Evolutionary conservation across 305 asterid species (phyloP).

Genomic region (Fraxinus sp.): DNA sequence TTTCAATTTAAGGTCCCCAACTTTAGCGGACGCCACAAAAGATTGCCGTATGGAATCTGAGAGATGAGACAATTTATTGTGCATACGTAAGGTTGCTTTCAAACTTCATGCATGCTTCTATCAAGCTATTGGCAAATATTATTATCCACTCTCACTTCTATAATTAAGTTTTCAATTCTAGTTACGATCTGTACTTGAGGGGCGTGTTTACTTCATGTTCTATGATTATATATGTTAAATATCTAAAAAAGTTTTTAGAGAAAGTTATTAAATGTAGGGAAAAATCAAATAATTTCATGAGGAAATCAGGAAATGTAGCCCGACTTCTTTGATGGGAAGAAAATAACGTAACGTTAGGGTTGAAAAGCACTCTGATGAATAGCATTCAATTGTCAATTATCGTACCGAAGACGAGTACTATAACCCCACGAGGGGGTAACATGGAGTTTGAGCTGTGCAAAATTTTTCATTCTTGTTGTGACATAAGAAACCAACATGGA

Average conservation of each 20-base stretch:
- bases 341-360: background rate
- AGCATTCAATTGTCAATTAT: constrained; percentile 6
- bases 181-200: background rate
- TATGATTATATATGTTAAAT: background rate
- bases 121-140: constrained; percentile 15
- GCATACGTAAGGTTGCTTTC: constrained; percentile 33
- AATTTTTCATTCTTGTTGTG: background rate
- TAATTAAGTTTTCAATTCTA: background rate
- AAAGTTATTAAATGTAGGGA: background rate
- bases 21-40: constrained; percentile 39
- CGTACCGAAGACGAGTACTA: background rate
- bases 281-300: background rate
- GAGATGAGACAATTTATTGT: constrained; percentile 55
- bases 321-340: background rate
- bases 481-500: background rate
- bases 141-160: background rate
- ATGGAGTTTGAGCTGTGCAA: background rate
- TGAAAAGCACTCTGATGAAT: background rate
- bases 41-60: constrained; percentile 40
- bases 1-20: constrained; percentile 56
- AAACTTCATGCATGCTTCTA: constrained; percentile 20
- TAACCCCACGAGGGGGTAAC: constrained; percentile 12
- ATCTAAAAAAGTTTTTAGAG: background rate
- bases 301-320: background rate
- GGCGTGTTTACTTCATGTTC: background rate